phyloP scores from a whole-genome alignment of 148 eudicot genomes.

The Mesembryanthemum crystallinum region DNA sequence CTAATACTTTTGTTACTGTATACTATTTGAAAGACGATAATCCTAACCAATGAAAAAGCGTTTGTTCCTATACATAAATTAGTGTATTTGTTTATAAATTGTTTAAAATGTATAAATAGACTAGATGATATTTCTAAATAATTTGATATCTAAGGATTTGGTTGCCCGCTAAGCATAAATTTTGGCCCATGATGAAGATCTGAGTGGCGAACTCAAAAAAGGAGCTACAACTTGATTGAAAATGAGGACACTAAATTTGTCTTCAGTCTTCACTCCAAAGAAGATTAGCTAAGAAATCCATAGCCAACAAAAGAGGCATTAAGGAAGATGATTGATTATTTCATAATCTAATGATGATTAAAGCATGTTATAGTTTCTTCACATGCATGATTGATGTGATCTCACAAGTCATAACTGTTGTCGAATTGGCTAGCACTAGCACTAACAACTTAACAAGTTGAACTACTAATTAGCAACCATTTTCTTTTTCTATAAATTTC shows the following conservation, averaged over 20 bases:
- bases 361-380: constrained; percentile 7
- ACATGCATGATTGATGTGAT: constrained; percentile 21
- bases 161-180: not conserved
- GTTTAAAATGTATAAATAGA: too few relatives aligned
- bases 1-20: too few relatives aligned
- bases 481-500: not conserved
- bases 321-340: not conserved
- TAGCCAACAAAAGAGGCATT: not conserved
- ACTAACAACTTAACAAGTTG: constrained; percentile 11
- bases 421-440: constrained; percentile 31
- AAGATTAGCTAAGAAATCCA: not conserved
- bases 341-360: not conserved
- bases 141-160: too few relatives aligned
- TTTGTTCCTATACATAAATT: too few relatives aligned
- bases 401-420: constrained; percentile 9
- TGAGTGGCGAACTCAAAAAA: not conserved
- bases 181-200: not conserved
- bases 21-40: too few relatives aligned
- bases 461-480: not conserved
- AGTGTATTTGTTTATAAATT: too few relatives aligned
- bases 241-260: constrained; percentile 18
- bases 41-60: too few relatives aligned
- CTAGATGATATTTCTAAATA: too few relatives aligned
- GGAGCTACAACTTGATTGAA: constrained; percentile 9
- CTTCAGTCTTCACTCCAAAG: constrained; percentile 13